Evolutionary conservation across 495 filamentous ascomycete species (phyloP), one percentile per base, ranked within the genome.

Genomic region (Lophiostoma macrostomum): DNA sequence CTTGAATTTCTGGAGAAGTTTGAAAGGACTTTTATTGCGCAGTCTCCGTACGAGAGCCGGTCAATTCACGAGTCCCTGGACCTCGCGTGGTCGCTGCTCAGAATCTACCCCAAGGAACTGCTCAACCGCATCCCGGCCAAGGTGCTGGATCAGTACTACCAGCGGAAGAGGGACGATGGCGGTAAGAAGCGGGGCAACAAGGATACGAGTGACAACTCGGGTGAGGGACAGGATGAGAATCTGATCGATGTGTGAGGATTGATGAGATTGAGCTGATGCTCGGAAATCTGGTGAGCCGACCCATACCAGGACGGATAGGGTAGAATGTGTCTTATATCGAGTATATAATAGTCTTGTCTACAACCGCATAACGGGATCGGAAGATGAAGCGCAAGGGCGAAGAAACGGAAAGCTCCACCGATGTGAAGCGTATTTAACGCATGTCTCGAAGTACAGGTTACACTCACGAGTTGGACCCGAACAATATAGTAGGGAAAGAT

Each of bases 1-100:
- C 80, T 99, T 8, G 93, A 99, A 71, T 98, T 99, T 78, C 76
- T 99, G 53, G 94, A 97, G 58, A 96, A 96, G 68, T 99, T 99
- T 70, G 93, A 99, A 75, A 80, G 85, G 45, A 83, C 79, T 35
- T 99, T 96, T 75, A 95, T 99, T 75, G 76, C 75, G 54, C 93
- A 99, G 73, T 85, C 86, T 32, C 74, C 93, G 30, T 99, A 99
- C 71, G 93, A 99, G 72, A 80, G 80, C 32, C 83, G 93, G 53
- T 85, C 77, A 39, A 95, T 97, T 66, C 88, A 76, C 70, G 93
- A 99, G 70, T 90, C 87, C 25, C 78, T 99, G 38, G 93, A 99
- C 67, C 82, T 91, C 61, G 94, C 93, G 55, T 99, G 93, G 93
- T 89, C 88, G 65, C 69, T 99, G 64, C 80, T 99, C 48, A 81